Percentiles rank a stretch among this genome's conserved stretches.
Conservation (phyloP, 2,329 filamentous ascomycete species). For the Colletotrichum sp. region DNA sequence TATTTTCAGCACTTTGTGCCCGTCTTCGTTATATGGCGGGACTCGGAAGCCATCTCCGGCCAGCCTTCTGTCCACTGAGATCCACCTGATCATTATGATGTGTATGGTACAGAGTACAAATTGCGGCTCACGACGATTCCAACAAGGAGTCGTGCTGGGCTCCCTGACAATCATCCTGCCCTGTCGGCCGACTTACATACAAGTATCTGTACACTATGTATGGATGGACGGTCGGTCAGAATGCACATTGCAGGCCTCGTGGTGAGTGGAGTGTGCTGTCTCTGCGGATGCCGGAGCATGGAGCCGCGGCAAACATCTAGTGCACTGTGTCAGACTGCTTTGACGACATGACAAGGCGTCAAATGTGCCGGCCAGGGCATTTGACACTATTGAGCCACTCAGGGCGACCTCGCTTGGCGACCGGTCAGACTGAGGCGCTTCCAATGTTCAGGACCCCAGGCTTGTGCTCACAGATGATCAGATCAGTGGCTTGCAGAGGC, state of each 20-base stretch:
- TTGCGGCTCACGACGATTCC: background rate
- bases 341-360: background rate
- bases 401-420: background rate
- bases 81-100: background rate
- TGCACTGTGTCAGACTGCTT: background rate
- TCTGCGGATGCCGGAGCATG: background rate
- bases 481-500: conserved; percentile 1
- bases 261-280: background rate
- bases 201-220: background rate
- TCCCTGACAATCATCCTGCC: background rate
- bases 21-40: background rate
- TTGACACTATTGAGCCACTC: background rate
- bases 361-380: background rate
- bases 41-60: background rate
- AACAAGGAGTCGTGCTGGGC: background rate
- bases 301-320: background rate
- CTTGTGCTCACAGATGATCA: conserved; percentile 2
- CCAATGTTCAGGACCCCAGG: background rate
- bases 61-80: background rate
- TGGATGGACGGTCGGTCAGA: background rate
- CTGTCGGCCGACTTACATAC: background rate
- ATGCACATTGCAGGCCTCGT: background rate
- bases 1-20: background rate
- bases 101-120: background rate
- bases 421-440: background rate